Evolutionary conservation across 2,329 filamentous ascomycete genomes (phyloP), one percentile per base, ranked within the genome.

Genomic region (Fusarium musae): DNA sequence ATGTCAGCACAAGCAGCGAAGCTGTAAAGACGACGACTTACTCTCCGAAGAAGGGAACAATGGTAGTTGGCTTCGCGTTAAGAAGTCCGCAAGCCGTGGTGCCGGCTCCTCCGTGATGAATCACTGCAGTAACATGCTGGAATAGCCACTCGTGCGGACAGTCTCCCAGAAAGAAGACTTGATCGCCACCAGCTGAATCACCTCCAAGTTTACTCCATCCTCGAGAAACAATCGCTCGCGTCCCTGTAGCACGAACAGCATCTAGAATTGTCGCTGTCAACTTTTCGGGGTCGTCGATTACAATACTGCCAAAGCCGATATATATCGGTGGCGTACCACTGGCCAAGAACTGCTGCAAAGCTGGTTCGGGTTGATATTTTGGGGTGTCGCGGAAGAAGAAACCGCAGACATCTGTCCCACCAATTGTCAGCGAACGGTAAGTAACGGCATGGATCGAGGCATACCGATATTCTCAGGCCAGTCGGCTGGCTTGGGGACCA

Each of bases 121-220:
- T 87, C 2, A 91, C 91, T 0, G 90, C 90, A 21, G 83, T 82
- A 3, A 93, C 89, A 26, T 85, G 84, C 0, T 90, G 90, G 63
- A 94, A 94, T 0, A 94, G 82, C 92, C 92, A 94, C 78, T 93
- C 92, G 75, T 94, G 92, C 0, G 92, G 92, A 0, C 88, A 92
- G 70, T 93, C 93, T 13, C 90, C 91, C 2, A 94, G 85, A 85
- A 93, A 89, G 79, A 87, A 92, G 43, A 93, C 83, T 3, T 42
- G 19, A 8, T 62, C 57, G 61, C 89, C 87, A 0, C 91, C 89
- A 0, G 87, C 85, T 0, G 86, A 83, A 5, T 88, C 86, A 4
- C 85, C 85, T 3, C 91, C 92, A 3, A 94, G 82, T 0, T 90
- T 91, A 40, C 92, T 91, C 92, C 92, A 94, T 2, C 92, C 92